Base-by-base conservation (phyloP, 345 rosid genomes). In the Geranium rotundifolium region DNA sequence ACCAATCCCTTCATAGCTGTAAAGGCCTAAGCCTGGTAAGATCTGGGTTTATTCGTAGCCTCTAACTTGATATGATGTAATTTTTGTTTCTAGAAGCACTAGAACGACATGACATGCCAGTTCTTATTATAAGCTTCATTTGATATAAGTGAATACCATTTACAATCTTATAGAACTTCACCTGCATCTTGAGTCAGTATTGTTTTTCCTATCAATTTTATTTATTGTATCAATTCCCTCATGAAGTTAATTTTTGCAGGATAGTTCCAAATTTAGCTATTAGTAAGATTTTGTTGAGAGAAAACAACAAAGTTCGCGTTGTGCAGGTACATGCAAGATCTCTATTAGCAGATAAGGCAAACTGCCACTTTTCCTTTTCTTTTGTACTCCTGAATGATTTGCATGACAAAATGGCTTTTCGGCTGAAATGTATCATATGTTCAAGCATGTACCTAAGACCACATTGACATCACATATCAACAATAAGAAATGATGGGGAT, bases 221-320 rank as follows among this genome's bases (percentile, higher is more conserved):
- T 14, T 23, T 3, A 54, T 50, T 14, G 50, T 54, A 15, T n/a
- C 50, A 62, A 13, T 54, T 66, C 18, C 58, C 61, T 58, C 5
- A 20, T n/a, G 29, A 29, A 63, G 63, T 29, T 19, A 58, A 59
- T 67, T 59, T 39, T 75, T 67, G 68, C 90, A 92, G 98, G 85
- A 79, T 92, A 59, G 97, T 92, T 78, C 98, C 97, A 64, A 92
- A 89, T 72, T 77, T 92, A 76, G 97, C 93, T 30, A 92, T 92
- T 70, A 83, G 98, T 80, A 92, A 81, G 82, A 75, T 92, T 71
- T 67, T 92, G 73, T 89, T 86, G 7, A 82, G 96, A 34, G 97
- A 89, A 77, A 92, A 89, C 86, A 85, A 87, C 75, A 83, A 79
- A 83, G 96, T 92, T 17, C 88, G 95, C 66, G 84, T 92, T 78